Evolutionary conservation across 345 rosid species (phyloP).

Genomic region (Melastoma malabathricum): DNA sequence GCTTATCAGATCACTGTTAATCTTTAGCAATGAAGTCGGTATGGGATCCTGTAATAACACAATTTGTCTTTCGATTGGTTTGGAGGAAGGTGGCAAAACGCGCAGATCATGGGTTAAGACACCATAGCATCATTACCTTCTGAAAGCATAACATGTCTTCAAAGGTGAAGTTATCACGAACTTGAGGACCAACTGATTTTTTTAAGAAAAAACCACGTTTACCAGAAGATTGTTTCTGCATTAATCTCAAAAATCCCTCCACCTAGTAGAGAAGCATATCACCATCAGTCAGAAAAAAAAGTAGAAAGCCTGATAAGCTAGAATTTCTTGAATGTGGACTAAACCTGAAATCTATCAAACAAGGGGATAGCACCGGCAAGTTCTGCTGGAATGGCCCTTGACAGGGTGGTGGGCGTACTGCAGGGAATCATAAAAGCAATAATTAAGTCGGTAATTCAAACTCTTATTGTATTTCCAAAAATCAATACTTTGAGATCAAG

Average conservation of each 20-base stretch:
- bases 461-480: too few species aligned
- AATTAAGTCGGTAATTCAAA: neutral
- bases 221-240: conserved; percentile 91
- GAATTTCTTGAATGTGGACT: neutral
- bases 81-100: neutral
- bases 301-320: neutral
- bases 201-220: conserved; percentile 85
- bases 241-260: conserved; percentile 76
- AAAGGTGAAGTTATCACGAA: conserved; percentile 72
- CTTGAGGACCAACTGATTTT: conserved; percentile 55
- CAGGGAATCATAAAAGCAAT: conserved; percentile 5
- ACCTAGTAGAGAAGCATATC: conserved; percentile 26
- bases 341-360: conserved; percentile 84
- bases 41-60: conserved; percentile 60
- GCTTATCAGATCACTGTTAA: conserved; percentile 60
- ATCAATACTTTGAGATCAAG: too few species aligned
- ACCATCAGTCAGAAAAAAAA: too few species aligned
- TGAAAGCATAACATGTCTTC: conserved; percentile 97
- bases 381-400: conserved; percentile 65
- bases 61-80: conserved; percentile 8
- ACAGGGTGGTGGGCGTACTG: conserved; percentile 39
- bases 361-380: conserved; percentile 92
- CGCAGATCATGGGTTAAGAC: neutral
- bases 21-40: conserved; percentile 87
- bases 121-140: conserved; percentile 40